phyloP scores from a whole-genome alignment of 2,329 filamentous ascomycete genomes.

The Aspergillus bombycis region DNA sequence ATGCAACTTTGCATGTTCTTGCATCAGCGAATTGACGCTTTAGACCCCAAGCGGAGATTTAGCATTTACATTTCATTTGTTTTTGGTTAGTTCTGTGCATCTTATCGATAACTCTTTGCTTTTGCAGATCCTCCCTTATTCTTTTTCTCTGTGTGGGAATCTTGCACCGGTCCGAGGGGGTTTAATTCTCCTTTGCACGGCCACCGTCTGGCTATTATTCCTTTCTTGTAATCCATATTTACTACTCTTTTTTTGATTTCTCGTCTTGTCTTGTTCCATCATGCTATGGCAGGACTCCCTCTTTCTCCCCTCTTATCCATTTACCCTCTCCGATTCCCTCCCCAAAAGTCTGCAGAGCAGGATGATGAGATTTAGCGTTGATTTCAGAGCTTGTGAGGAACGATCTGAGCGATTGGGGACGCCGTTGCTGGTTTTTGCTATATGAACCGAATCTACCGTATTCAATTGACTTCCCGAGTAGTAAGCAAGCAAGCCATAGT shows the following conservation, averaged over 20 bases:
- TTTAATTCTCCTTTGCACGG: slow-evolving; percentile 9
- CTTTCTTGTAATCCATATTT: slow-evolving; percentile 18
- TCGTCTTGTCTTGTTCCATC: slow-evolving; percentile 8
- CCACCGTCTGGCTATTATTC: neutral
- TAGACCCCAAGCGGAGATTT: slow-evolving; percentile 26
- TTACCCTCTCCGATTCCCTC: neutral
- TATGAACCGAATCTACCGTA: neutral
- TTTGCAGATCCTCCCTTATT: slow-evolving; percentile 4
- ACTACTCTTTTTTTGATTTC: slow-evolving; percentile 2
- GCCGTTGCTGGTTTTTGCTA: neutral
- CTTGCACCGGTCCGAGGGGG: neutral
- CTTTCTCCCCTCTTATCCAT: neutral
- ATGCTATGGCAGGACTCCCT: slow-evolving; percentile 1
- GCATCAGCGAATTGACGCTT: slow-evolving; percentile 25
- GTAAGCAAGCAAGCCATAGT: too few species aligned
- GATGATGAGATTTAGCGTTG: slow-evolving; percentile 17
- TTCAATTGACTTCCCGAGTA: neutral
- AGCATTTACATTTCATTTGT: slow-evolving; percentile 28
- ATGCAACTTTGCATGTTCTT: slow-evolving; percentile 18
- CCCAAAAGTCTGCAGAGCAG: slow-evolving; percentile 14
- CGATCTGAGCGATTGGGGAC: slow-evolving; percentile 15
- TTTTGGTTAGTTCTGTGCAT: slow-evolving; percentile 9
- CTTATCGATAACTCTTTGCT: slow-evolving; percentile 4
- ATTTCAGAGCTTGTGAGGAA: slow-evolving; percentile 18
- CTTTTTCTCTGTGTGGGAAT: neutral